Conservation (phyloP, 2,329 filamentous ascomycete species). For the Xylaria sp. region DNA sequence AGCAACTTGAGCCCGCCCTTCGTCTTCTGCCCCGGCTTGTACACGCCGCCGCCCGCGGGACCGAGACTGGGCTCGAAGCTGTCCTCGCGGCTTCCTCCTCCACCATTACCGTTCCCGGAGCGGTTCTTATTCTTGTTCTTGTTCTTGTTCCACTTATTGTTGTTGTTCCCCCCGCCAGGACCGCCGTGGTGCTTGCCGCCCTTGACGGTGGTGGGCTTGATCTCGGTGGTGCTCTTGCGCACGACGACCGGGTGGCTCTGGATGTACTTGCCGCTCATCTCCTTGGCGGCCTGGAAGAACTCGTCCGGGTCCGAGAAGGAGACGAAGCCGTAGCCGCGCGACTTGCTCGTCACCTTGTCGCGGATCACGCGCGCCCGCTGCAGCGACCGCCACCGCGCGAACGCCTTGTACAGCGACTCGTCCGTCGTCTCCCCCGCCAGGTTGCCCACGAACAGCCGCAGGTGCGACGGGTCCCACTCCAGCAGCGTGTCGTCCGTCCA, state of each 20-base stretch:
- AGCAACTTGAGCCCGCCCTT: slow-evolving; percentile 65
- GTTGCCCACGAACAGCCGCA: slow-evolving; percentile 95
- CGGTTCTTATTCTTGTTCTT: slow-evolving; percentile 39
- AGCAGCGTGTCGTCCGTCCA: slow-evolving; percentile 89
- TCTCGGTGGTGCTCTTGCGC: slow-evolving; percentile 87
- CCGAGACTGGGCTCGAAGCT: slow-evolving; percentile 55
- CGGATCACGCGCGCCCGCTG: slow-evolving; percentile 92
- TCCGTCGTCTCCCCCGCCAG: slow-evolving; percentile 97
- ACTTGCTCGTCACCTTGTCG: slow-evolving; percentile 95
- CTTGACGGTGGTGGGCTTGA: slow-evolving; percentile 73
- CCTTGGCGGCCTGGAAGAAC: slow-evolving; percentile 93
- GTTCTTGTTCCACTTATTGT: slow-evolving; percentile 36
- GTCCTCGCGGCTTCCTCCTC: slow-evolving; percentile 30
- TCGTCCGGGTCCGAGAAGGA: slow-evolving; percentile 95
- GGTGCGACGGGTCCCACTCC: slow-evolving; percentile 94
- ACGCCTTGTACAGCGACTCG: slow-evolving; percentile 92
- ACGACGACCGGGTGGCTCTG: slow-evolving; percentile 92
- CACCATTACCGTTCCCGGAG: slow-evolving; percentile 38
- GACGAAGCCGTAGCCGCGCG: slow-evolving; percentile 94
- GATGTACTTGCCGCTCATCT: slow-evolving; percentile 99
- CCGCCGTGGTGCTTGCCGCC: slow-evolving; percentile 45
- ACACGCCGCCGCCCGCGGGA: slow-evolving; percentile 55
- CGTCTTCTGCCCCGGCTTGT: slow-evolving; percentile 68
- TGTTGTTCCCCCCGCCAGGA: slow-evolving; percentile 31
- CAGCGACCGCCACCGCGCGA: slow-evolving; percentile 82